Evolutionary conservation across 352 stramenopile genomes (phyloP).

Genomic region (Phytopythium delawarense): DNA sequence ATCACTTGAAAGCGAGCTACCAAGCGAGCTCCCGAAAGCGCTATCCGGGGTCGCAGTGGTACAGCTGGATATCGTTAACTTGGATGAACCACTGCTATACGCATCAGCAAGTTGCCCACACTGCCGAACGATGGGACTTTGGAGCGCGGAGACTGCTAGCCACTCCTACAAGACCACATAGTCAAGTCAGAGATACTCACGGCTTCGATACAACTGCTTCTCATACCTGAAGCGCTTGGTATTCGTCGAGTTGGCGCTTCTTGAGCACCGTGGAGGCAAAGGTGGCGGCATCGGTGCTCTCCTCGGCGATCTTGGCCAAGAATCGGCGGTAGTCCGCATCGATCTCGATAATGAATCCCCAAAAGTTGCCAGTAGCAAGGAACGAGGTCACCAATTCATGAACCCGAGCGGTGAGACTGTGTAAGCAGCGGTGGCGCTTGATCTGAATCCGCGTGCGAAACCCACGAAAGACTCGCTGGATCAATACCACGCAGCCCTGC

Average conservation of each 20-base stretch:
- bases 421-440: conserved; percentile 33
- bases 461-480: conserved; percentile 51
- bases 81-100: background rate
- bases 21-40: conserved; percentile 7
- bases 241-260: conserved; percentile 40
- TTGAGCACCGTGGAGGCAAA: conserved; percentile 47
- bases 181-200: background rate
- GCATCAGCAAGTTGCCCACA: background rate
- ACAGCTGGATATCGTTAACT: background rate
- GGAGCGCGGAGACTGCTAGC: conserved; percentile 44
- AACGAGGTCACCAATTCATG: conserved; percentile 39
- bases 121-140: conserved; percentile 37
- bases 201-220: background rate
- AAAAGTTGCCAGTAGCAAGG: conserved; percentile 50
- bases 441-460: conserved; percentile 39
- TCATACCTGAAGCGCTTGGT: conserved; percentile 56
- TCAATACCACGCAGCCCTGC: conserved; percentile 25
- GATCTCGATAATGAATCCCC: conserved; percentile 51
- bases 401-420: conserved; percentile 36
- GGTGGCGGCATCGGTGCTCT: conserved; percentile 40
- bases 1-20: conserved; percentile 14
- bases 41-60: background rate
- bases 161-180: conserved; percentile 24
- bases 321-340: conserved; percentile 59
- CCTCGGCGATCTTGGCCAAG: conserved; percentile 30